Evolutionary conservation across 2,329 filamentous ascomycete genomes (phyloP).

Genomic region (Alternaria ventricosa): DNA sequence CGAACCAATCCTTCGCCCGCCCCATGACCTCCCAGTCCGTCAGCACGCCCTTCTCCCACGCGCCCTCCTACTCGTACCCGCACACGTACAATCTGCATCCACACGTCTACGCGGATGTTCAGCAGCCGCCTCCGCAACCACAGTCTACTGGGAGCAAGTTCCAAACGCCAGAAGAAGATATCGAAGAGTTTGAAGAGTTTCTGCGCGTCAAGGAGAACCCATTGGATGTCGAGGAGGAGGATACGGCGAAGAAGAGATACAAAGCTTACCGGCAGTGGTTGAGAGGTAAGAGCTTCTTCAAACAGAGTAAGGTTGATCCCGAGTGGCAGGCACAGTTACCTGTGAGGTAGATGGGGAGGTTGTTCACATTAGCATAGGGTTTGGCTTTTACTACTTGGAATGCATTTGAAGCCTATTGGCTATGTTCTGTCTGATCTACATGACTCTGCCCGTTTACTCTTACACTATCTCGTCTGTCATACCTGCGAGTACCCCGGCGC

Average conservation of each 20-base stretch:
- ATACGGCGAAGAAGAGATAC: constrained; percentile 90
- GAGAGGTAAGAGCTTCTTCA: constrained; percentile 92
- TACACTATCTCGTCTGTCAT: constrained; percentile 46
- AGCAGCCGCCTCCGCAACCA: constrained; percentile 6
- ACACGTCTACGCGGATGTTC: constrained; percentile 17
- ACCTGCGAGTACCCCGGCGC: constrained; percentile 61
- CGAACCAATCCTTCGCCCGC: constrained; percentile 35
- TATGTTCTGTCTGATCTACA: background rate
- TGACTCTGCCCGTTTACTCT: background rate
- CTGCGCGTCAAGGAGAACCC: constrained; percentile 80
- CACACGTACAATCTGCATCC: constrained; percentile 25
- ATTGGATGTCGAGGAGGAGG: constrained; percentile 85
- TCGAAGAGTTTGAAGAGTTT: constrained; percentile 77
- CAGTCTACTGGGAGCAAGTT: constrained; percentile 46
- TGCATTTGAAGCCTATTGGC: background rate
- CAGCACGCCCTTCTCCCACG: constrained; percentile 44
- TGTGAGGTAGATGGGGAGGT: constrained; percentile 27
- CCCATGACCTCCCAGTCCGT: constrained; percentile 37
- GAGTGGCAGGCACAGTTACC: constrained; percentile 51
- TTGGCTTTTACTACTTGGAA: background rate
- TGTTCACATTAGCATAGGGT: background rate
- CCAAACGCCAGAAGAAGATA: constrained; percentile 66
- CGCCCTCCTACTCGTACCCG: constrained; percentile 33
- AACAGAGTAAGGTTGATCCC: constrained; percentile 70
- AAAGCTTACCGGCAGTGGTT: constrained; percentile 97